Base-by-base conservation (phyloP, 345 rosid genomes). In the Eucalyptus rudis region DNA sequence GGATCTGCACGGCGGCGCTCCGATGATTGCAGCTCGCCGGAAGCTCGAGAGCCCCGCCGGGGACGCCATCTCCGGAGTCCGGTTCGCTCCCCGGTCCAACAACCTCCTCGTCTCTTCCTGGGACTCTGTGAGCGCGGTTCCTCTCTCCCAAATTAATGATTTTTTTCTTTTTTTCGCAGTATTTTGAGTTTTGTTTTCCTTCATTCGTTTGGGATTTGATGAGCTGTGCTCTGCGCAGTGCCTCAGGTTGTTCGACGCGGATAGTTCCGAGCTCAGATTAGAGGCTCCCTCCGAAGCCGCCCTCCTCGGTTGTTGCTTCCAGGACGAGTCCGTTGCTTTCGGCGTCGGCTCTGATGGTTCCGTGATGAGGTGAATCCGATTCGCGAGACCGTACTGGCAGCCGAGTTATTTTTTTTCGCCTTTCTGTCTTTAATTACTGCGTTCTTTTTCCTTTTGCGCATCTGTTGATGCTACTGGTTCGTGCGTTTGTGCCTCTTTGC, bases 31-130 rank as follows among this genome's bases (percentile, higher is more conserved):
- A 7, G 71, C 88, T 87, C 90, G 92, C 90, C 81, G 96, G 40
- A 87, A 91, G 54, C 92, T 97, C 66, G 93, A 91, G 80, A 94
- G 89, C 68, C 96, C 96, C 13, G 93, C 95, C 27, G 88, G 81
- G 62, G 99, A 97, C 88, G 92, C 98, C 25, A 87, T 98, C 91
- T 96, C 99, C 16, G 92, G 93, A 90, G 87, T 96, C 91, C 93
- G 93, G 45, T 98, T 98, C 93, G 95, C 99, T 19, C 94, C 99
- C 1, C 90, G 88, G 5, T 94, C 98, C 59, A 94, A 96, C 89
- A 95, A 95, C 87, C 96, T 98, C 89, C 96, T 98, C 44, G 76
- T 98, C 88, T 91, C 99, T 71, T 96, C 99, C 40, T 98, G 99
- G 99, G 99, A 98, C 86, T 93, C 96, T 14, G 99, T 98, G 45